These are phyloP conservation scores for Aspergillus felis DNA, from an alignment of 2,329 filamentous ascomycete species.

Conservation along the genomic window DNA sequence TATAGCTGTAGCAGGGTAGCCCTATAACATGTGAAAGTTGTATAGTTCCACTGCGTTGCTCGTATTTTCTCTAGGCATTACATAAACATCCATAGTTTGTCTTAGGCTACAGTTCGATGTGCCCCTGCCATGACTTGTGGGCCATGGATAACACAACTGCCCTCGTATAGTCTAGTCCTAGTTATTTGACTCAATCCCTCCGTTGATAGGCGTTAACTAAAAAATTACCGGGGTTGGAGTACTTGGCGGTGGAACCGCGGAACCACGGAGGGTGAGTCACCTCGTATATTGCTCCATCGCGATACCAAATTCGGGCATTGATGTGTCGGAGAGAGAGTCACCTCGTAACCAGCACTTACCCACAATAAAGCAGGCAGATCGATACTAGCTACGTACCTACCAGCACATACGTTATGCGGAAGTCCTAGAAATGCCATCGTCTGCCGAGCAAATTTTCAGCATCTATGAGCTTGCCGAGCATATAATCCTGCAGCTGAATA, in stretches of 20 bases:
- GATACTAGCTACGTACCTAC: background rate
- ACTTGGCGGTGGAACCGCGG: background rate
- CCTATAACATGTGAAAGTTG: too few species aligned
- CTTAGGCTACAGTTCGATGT: background rate
- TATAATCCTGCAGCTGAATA: conserved; percentile 1
- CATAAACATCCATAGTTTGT: background rate
- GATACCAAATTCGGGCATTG: background rate
- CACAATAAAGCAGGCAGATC: too few species aligned
- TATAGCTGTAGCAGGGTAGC: background rate
- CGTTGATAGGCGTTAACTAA: too few species aligned
- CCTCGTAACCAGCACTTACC: too few species aligned
- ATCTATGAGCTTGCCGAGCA: conserved; percentile 2
- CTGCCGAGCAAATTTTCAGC: background rate
- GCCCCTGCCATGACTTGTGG: background rate
- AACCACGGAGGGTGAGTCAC: background rate
- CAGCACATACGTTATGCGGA: background rate
- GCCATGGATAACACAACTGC: background rate
- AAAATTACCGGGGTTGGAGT: background rate
- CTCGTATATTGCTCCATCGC: background rate
- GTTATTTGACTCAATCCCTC: too few species aligned
- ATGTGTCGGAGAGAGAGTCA: too few species aligned
- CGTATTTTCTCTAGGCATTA: background rate
- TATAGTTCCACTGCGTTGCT: background rate
- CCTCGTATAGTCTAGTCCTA: background rate
- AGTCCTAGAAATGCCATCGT: background rate